Conservation (phyloP, 768 basidiomycete genomes). For the Leccinum arenicola region DNA sequence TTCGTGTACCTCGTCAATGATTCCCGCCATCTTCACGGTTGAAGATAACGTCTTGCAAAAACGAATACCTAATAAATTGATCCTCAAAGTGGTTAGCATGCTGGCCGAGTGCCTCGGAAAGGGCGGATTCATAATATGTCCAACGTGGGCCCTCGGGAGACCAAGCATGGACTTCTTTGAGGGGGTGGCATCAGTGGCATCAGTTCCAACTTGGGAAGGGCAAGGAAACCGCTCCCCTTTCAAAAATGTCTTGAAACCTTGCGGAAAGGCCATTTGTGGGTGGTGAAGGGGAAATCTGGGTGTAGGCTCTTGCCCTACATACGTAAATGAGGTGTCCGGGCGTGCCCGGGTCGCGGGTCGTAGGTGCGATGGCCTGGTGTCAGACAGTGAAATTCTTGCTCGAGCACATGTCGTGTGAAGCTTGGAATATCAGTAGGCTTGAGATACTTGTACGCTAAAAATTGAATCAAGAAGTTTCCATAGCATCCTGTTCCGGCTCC, state of each 20-base stretch:
- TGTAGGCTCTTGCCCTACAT: not conserved
- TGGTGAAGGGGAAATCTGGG: not conserved
- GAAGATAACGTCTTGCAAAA: not conserved
- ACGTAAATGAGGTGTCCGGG: not conserved
- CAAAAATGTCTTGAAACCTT: not conserved
- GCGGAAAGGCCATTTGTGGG: not conserved
- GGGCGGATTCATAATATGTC: not conserved
- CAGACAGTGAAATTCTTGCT: not conserved
- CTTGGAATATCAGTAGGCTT: not conserved
- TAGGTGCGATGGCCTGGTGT: not conserved
- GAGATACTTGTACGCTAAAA: not conserved
- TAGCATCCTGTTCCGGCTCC: conserved; percentile 44
- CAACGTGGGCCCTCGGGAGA: not conserved
- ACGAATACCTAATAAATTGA: not conserved
- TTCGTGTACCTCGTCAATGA: conserved; percentile 8
- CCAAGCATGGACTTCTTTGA: not conserved
- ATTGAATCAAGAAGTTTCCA: conserved; percentile 29
- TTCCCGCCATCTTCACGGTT: not conserved
- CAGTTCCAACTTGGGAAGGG: not conserved
- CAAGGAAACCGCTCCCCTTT: not conserved
- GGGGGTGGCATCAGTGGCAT: not conserved
- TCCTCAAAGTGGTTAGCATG: not conserved
- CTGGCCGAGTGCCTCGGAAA: conserved; percentile 3
- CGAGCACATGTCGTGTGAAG: not conserved
- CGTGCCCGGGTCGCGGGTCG: not conserved